phyloP scores from a whole-genome alignment of 2,329 filamentous ascomycete species.

The Chaetomium sp. region DNA sequence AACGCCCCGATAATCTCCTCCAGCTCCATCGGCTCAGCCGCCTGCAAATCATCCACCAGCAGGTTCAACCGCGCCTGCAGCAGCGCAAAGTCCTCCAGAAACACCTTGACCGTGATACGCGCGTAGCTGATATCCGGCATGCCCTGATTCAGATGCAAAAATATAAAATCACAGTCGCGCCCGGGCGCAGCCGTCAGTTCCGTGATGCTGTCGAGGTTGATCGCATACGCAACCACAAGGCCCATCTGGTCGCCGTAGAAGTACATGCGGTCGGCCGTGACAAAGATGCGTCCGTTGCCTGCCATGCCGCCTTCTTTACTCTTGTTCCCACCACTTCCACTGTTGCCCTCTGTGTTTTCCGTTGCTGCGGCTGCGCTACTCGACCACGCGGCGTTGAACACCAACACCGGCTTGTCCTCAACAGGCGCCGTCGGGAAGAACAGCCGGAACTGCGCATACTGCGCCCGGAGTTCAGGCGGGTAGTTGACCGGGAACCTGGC shows the following conservation, averaged over 20 bases:
- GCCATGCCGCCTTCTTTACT: slow-evolving; percentile 48
- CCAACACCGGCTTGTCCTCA: slow-evolving; percentile 78
- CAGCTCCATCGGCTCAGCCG: slow-evolving; percentile 61
- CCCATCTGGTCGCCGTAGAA: slow-evolving; percentile 96
- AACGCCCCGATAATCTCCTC: slow-evolving; percentile 66
- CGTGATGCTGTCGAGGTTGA: slow-evolving; percentile 68
- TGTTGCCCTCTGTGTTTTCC: too few species aligned
- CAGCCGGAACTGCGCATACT: slow-evolving; percentile 89
- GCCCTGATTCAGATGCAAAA: slow-evolving; percentile 66
- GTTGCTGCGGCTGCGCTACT: slow-evolving; percentile 37
- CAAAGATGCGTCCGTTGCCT: slow-evolving; percentile 70
- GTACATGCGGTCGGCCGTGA: slow-evolving; percentile 81
- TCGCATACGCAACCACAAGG: slow-evolving; percentile 73
- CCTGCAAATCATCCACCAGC: slow-evolving; percentile 71
- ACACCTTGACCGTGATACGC: slow-evolving; percentile 82
- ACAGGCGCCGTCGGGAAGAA: slow-evolving; percentile 75
- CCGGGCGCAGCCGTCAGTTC: slow-evolving; percentile 89
- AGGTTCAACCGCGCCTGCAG: slow-evolving; percentile 80
- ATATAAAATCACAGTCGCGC: slow-evolving; percentile 87
- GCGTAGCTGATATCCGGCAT: slow-evolving; percentile 58
- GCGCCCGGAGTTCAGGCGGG: slow-evolving; percentile 71
- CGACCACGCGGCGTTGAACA: slow-evolving; percentile 85
- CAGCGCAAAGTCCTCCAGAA: slow-evolving; percentile 78
- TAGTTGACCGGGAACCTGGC: slow-evolving; percentile 69
- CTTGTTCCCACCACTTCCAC: slow-evolving; percentile 10